Evolutionary conservation across 2,329 filamentous ascomycete genomes (phyloP).

Genomic region (Blumeriella jaapii): DNA sequence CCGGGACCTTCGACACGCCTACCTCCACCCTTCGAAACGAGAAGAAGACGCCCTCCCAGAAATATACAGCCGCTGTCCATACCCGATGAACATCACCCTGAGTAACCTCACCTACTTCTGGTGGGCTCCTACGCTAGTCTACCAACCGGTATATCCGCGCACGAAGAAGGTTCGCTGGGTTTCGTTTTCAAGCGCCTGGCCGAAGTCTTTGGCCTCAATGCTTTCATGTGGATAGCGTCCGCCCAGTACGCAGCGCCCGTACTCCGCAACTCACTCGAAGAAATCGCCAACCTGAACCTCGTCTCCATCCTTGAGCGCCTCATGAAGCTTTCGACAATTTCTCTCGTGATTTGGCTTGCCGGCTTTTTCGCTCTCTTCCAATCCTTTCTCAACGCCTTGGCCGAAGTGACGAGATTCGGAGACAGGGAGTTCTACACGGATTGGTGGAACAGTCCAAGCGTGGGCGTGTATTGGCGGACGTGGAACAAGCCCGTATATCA

Average conservation of each 20-base stretch:
- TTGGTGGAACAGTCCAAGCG: conserved; percentile 90
- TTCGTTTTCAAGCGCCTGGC: conserved; percentile 76
- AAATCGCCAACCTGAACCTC: conserved; percentile 70
- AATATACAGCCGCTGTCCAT: conserved; percentile 73
- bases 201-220: conserved; percentile 66
- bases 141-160: conserved; percentile 92
- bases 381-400: conserved; percentile 79
- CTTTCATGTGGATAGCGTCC: conserved; percentile 90
- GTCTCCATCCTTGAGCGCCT: conserved; percentile 76
- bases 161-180: conserved; percentile 71
- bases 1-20: conserved; percentile 83
- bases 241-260: conserved; percentile 92
- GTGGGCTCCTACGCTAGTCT: conserved; percentile 93
- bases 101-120: conserved; percentile 88
- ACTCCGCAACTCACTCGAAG: conserved; percentile 78
- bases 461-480: conserved; percentile 84
- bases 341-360: conserved; percentile 90
- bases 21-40: conserved; percentile 61
- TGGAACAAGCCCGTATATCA: conserved; percentile 98
- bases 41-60: conserved; percentile 63
- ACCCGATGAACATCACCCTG: conserved; percentile 83
- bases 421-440: conserved; percentile 93
- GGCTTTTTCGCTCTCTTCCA: conserved; percentile 97
- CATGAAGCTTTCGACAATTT: conserved; percentile 92
- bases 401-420: conserved; percentile 80